phyloP scores from a whole-genome alignment of 2,329 filamentous ascomycete species.

The Penicillium sp. region DNA sequence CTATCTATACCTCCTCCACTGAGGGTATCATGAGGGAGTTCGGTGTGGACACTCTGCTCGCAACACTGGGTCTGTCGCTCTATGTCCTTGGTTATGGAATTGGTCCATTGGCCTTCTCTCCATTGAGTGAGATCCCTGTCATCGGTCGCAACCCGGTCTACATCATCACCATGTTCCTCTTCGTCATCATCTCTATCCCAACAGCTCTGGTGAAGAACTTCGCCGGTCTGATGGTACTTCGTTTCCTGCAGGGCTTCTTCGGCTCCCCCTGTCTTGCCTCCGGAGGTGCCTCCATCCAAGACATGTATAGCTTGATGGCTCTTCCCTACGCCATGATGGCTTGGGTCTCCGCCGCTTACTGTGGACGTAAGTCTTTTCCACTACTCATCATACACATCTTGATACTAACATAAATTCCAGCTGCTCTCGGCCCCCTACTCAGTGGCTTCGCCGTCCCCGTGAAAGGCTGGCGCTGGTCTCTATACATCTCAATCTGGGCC shows the following conservation, averaged over 20 bases:
- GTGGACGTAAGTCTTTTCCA: slow-evolving; percentile 36
- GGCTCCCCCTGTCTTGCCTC: slow-evolving; percentile 66
- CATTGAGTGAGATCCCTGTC: slow-evolving; percentile 65
- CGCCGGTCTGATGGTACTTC: slow-evolving; percentile 62
- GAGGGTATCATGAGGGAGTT: slow-evolving; percentile 28
- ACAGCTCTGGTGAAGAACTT: slow-evolving; percentile 65
- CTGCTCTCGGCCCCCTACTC: slow-evolving; percentile 64
- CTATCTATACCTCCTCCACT: slow-evolving; percentile 35
- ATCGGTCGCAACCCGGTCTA: slow-evolving; percentile 71
- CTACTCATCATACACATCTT: not conserved
- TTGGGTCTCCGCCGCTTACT: slow-evolving; percentile 55
- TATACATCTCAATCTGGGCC: slow-evolving; percentile 63
- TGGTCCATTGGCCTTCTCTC: slow-evolving; percentile 66
- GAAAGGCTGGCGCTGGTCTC: slow-evolving; percentile 59
- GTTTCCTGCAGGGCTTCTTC: slow-evolving; percentile 68
- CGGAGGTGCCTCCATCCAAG: slow-evolving; percentile 49
- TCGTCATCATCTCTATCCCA: slow-evolving; percentile 67
- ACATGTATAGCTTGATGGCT: slow-evolving; percentile 55
- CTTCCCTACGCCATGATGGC: slow-evolving; percentile 61
- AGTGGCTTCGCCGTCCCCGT: slow-evolving; percentile 60
- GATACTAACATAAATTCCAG: slow-evolving; percentile 12
- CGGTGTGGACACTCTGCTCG: slow-evolving; percentile 28
- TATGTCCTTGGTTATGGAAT: slow-evolving; percentile 52
- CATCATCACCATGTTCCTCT: slow-evolving; percentile 66
- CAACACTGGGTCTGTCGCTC: slow-evolving; percentile 34